Percentiles rank a stretch among this genome's conserved stretches.
Evolutionary conservation across 1,284 basidiomycete genomes (phyloP).

Genomic region (Rhodofomes roseus): DNA sequence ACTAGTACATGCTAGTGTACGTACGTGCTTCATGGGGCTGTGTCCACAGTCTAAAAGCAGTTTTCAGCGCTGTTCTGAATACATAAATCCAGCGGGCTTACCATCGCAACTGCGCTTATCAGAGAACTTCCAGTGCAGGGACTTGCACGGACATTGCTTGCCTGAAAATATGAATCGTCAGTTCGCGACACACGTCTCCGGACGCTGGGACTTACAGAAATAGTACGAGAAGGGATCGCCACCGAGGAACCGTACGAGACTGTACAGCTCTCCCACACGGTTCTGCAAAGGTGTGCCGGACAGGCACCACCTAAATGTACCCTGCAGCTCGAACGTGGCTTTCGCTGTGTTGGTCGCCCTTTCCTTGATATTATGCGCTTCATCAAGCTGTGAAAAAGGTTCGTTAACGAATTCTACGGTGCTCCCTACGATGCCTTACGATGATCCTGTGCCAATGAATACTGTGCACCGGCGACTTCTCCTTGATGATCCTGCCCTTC

Average conservation of each 20-base stretch:
- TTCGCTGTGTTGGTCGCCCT: constrained; percentile 95
- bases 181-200: neutral
- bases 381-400: constrained; percentile 69
- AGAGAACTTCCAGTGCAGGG: constrained; percentile 86
- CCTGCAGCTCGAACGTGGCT: constrained; percentile 86
- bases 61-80: too few relatives aligned
- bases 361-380: constrained; percentile 99
- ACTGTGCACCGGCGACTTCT: constrained; percentile 83
- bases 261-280: constrained; percentile 97
- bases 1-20: too few relatives aligned
- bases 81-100: too few relatives aligned
- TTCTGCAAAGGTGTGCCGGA: constrained; percentile 98
- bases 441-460: constrained; percentile 86
- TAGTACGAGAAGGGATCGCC: constrained; percentile 91
- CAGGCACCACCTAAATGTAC: constrained; percentile 90
- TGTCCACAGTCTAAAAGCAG: constrained; percentile 74
- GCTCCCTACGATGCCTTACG: constrained; percentile 27
- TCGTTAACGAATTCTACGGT: constrained; percentile 4
- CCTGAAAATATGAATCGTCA: constrained; percentile 41
- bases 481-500: constrained; percentile 83
- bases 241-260: constrained; percentile 89
- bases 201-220: constrained; percentile 66
- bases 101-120: constrained; percentile 85
- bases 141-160: constrained; percentile 84
- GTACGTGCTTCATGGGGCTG: constrained; percentile 90